These are phyloP conservation scores for Fennellomyces sp. DNA, from an alignment of 371 early-diverging fungal genomes.

Conservation along the genomic window DNA sequence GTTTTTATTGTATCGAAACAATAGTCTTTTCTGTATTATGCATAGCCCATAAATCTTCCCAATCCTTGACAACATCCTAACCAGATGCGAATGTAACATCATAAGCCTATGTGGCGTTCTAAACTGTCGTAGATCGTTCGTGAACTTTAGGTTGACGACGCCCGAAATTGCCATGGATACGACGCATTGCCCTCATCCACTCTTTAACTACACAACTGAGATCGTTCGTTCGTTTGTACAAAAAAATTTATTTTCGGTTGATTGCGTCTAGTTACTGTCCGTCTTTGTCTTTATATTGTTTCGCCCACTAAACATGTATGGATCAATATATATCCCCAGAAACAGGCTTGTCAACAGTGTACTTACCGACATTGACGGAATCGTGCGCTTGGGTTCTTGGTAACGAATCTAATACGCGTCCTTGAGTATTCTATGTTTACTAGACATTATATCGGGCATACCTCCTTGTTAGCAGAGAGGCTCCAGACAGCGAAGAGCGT, in stretches of 20 bases:
- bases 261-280: neutral
- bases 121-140: no score
- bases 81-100: no score
- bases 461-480: slow-evolving; percentile 84
- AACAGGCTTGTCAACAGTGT: neutral
- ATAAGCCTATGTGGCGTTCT: no score
- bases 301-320: slow-evolving; percentile 61
- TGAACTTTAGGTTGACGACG: no score
- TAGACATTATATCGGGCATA: slow-evolving; percentile 16
- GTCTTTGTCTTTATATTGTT: slow-evolving; percentile 67
- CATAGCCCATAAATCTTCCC: no score
- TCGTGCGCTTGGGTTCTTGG: slow-evolving; percentile 77
- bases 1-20: no score
- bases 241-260: slow-evolving; percentile 10
- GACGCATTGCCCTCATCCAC: no score
- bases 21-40: no score
- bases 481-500: slow-evolving; percentile 73
- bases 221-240: neutral
- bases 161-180: no score
- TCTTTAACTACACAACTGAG: no score
- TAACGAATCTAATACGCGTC: slow-evolving; percentile 51
- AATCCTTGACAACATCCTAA: no score
- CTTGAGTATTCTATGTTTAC: neutral
- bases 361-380: slow-evolving; percentile 78
- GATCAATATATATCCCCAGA: neutral